phyloP scores from a whole-genome alignment of 176 grass and related monocot genomes.

The Zizania latifolia region DNA sequence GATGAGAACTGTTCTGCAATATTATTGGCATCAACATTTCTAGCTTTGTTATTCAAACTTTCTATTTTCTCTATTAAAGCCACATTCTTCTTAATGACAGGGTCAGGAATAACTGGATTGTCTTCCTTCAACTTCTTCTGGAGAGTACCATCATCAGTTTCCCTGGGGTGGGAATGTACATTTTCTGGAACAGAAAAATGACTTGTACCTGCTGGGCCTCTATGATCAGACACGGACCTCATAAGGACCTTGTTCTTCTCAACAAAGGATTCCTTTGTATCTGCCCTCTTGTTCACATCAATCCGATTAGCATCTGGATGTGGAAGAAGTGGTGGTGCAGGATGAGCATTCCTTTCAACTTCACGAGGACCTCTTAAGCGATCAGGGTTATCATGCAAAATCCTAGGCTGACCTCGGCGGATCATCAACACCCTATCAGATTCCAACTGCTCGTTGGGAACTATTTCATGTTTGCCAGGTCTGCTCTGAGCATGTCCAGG shows the following conservation, averaged over 20 bases:
- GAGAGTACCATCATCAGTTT: slow-evolving; percentile 39
- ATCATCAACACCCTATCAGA: slow-evolving; percentile 39
- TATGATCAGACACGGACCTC: slow-evolving; percentile 28
- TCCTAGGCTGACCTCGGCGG: slow-evolving; percentile 60
- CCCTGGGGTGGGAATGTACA: slow-evolving; percentile 23
- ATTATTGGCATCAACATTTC: slow-evolving; percentile 49
- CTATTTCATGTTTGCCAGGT: slow-evolving; percentile 37
- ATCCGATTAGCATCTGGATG: slow-evolving; percentile 30
- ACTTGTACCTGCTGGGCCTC: slow-evolving; percentile 10
- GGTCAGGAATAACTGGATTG: slow-evolving; percentile 24
- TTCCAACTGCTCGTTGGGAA: slow-evolving; percentile 32
- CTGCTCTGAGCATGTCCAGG: slow-evolving; percentile 44
- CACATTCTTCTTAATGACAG: slow-evolving; percentile 60
- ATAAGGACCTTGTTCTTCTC: slow-evolving; percentile 37
- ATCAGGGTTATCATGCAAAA: slow-evolving; percentile 64
- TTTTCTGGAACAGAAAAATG: slow-evolving; percentile 21
- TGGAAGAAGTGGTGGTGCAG: slow-evolving; percentile 39
- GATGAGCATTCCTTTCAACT: slow-evolving; percentile 49
- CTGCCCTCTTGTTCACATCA: slow-evolving; percentile 24
- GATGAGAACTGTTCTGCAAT: slow-evolving; percentile 28
- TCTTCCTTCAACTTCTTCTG: slow-evolving; percentile 35
- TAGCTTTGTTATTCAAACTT: slow-evolving; percentile 79
- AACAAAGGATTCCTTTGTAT: slow-evolving; percentile 23
- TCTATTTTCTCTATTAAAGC: slow-evolving; percentile 92
- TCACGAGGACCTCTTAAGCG: slow-evolving; percentile 23